Conservation (phyloP, 140 eudicot species). For the Anethum foeniculum region DNA sequence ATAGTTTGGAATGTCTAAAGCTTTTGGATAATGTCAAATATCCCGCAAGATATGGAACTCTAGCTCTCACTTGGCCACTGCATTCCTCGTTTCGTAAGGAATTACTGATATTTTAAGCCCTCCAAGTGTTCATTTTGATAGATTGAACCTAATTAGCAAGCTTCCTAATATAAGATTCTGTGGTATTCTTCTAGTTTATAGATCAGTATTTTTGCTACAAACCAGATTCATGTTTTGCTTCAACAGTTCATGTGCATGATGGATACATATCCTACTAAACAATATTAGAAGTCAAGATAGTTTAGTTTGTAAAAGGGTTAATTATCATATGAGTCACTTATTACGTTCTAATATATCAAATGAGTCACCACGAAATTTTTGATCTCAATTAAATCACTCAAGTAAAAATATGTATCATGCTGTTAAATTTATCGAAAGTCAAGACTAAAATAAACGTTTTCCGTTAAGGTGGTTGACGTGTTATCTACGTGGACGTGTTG, state of each 20-base stretch:
- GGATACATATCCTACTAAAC: background rate
- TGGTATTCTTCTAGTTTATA: background rate
- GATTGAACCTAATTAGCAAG: background rate
- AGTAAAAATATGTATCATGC: too few relatives aligned
- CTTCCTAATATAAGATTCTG: background rate
- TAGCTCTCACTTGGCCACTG: background rate
- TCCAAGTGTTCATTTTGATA: background rate
- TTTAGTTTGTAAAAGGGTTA: background rate
- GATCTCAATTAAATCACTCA: too few relatives aligned
- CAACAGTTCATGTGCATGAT: background rate
- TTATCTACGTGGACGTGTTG: too few relatives aligned
- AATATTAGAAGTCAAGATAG: background rate
- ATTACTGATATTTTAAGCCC: background rate
- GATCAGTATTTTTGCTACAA: background rate
- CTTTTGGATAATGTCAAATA: background rate
- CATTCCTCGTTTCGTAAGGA: background rate
- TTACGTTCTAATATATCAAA: too few relatives aligned
- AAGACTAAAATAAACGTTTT: too few relatives aligned
- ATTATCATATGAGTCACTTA: too few relatives aligned
- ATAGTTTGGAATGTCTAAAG: background rate
- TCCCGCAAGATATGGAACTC: background rate
- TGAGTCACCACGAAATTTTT: too few relatives aligned
- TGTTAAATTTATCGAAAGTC: too few relatives aligned
- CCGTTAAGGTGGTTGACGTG: too few relatives aligned
- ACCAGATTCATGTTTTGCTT: background rate